Conservation (phyloP, 345 rosid genomes). For the Cochlearia excelsa region DNA sequence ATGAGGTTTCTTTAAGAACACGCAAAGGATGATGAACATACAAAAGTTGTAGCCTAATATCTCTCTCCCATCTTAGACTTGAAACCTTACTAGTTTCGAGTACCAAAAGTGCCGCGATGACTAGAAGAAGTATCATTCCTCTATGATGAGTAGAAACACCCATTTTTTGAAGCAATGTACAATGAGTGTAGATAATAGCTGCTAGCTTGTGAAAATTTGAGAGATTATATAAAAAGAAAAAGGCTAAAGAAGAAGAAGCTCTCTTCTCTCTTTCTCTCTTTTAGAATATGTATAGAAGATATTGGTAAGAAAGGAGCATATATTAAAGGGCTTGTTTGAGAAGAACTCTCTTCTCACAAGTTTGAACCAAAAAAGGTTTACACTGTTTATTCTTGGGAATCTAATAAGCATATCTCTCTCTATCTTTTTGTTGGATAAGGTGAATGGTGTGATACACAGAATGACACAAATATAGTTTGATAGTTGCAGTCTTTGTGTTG, state of each 20-base stretch:
- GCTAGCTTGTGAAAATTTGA: slow-evolving; percentile 28
- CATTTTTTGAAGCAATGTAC: slow-evolving; percentile 40
- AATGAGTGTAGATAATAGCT: slow-evolving; percentile 11
- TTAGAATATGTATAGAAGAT: slow-evolving; percentile 22
- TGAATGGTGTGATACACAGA: slow-evolving; percentile 16
- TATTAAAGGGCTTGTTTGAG: slow-evolving; percentile 45
- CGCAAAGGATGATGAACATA: slow-evolving; percentile 37
- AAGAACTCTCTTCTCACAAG: slow-evolving; percentile 64
- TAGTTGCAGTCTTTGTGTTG: slow-evolving; percentile 13
- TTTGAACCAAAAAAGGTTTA: slow-evolving; percentile 66
- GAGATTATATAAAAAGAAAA: slow-evolving; percentile 34
- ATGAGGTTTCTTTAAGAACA: slow-evolving; percentile 37
- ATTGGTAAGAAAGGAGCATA: slow-evolving; percentile 42
- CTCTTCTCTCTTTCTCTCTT: slow-evolving; percentile 39
- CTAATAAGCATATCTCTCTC: slow-evolving; percentile 64
- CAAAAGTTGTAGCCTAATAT: slow-evolving; percentile 29
- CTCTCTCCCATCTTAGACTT: slow-evolving; percentile 45
- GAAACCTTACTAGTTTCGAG: slow-evolving; percentile 43
- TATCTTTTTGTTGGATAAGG: slow-evolving; percentile 24
- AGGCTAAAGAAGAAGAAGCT: slow-evolving; percentile 46
- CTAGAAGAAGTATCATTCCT: slow-evolving; percentile 42
- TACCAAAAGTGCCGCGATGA: slow-evolving; percentile 32
- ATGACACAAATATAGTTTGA: slow-evolving; percentile 3
- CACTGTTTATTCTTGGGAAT: slow-evolving; percentile 49
- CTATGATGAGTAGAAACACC: slow-evolving; percentile 28